Conservation (phyloP, 306 rosid species). For the Dalbergia cochinchinensis region DNA sequence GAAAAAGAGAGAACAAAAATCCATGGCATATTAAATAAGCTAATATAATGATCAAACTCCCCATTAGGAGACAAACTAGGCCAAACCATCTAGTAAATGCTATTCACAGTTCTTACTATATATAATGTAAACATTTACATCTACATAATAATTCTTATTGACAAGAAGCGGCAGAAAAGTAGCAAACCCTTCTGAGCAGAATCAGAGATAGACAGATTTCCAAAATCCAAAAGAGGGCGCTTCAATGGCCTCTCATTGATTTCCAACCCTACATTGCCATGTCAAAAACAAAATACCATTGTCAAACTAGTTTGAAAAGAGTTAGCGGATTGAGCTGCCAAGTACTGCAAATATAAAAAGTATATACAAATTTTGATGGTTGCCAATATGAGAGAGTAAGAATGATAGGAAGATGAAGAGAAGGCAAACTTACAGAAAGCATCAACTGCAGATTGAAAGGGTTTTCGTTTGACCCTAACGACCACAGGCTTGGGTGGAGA, state of each 20-base stretch:
- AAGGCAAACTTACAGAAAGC: slow-evolving; percentile 69
- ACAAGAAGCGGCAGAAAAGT: slow-evolving; percentile 14
- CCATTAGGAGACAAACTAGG: slow-evolving; percentile 1
- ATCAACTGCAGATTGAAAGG: slow-evolving; percentile 71
- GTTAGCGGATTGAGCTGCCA: not conserved
- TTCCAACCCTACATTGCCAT: slow-evolving; percentile 72
- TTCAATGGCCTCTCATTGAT: slow-evolving; percentile 85
- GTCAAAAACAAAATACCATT: not conserved
- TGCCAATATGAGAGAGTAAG: slow-evolving; percentile 7
- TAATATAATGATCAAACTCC: not conserved
- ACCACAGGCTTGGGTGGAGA: slow-evolving; percentile 66
- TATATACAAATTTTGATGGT: not conserved
- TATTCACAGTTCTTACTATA: not conserved
- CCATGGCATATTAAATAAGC: not conserved
- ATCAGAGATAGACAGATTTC: slow-evolving; percentile 65
- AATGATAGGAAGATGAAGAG: not conserved
- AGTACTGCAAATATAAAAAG: not conserved
- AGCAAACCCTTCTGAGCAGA: slow-evolving; percentile 63
- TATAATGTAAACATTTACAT: not conserved
- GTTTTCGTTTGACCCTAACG: slow-evolving; percentile 91
- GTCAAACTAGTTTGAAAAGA: not conserved
- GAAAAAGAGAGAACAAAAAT: not conserved
- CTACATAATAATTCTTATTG: not conserved
- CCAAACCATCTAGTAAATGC: not conserved
- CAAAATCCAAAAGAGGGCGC: slow-evolving; percentile 83